Base-by-base conservation (phyloP, 164 flowering plant species). In the Macadamia integrifolia region DNA sequence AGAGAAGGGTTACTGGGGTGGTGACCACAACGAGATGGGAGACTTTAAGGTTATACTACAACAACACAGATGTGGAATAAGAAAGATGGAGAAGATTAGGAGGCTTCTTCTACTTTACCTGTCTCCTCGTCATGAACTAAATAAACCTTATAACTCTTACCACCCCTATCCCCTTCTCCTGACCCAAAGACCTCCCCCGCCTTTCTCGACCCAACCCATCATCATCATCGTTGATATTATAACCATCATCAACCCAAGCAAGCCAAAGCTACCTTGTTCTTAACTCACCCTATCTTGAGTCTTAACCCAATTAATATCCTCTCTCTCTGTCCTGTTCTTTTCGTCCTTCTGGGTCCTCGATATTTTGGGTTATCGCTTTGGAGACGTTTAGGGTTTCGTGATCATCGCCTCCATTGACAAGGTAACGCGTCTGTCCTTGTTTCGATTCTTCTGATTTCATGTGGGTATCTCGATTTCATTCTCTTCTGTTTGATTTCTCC, bases 21-120 rank as follows among this genome's bases (percentile, higher is more conserved):
- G 23, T 23, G 23, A 23, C 61, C 40, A 35, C 40, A 59, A 59
- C 40, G 30, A 59, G 15, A 59, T 59, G 9, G 66, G 60, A 55
- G 68, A 66, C 59, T 2, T 2, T 35, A 66, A 32, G 68, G 44
- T 28, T 14, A 30, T n/a, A 29, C 40, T 35, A 35, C 56, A 64
- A 64, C 50, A 49, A 64, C 58, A 50, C 42, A 49, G 66, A 43
- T 64, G 66, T 64, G 57, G 58, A 65, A 65, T 55, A 55, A 55
- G 60, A 65, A 52, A 28, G 44, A 65, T 66, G 68, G 60, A 66
- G 68, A n/a, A 66, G 68, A 66, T 55, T 32, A 66, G 15, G 68
- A 46, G 40, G 40, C 7, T 23, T 23, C 23, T 23, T 65, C 68
- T 15, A 32, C 60, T 29, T 53, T 14, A 31, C 13, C 48, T 8